Evolutionary conservation across 2,329 filamentous ascomycete genomes (phyloP), one percentile per base, ranked within the genome.

Genomic region (Ceratocystis eucalypticola): DNA sequence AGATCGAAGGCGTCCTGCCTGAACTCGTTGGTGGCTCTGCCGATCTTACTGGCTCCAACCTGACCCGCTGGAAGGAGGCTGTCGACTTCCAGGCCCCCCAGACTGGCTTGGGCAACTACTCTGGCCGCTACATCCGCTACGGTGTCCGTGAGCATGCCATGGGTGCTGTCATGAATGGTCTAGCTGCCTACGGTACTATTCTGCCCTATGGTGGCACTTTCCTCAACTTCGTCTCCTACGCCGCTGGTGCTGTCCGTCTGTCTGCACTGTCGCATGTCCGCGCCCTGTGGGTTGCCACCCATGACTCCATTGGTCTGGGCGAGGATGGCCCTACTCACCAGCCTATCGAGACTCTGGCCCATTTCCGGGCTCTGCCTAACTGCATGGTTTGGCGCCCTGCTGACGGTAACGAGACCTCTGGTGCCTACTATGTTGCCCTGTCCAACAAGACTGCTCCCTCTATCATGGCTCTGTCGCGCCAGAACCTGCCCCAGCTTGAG

Each of bases 381-480:
- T 89, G 88, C 83, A 96, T 97, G 90, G 93, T 97, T 74, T 97
- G 94, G 94, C 92, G 94, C 75, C 94, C 94, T 72, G 93, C 94
- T 73, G 94, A 97, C 75, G 93, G 93, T 74, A 97, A 97, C 82
- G 94, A 99, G 88, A 94, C 89, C 73, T 95, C 89, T 75, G 93
- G 91, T 74, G 93, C 94, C 72, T 99, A 97, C 86, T 97, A 97
- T 81, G 83, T 96, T 74, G 90, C 92, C 62, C 81, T 99, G 72
- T 96, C 89, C 71, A 88, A 90, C 73, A 90, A 91, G 80, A 82
- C 87, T 78, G 96, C 93, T 46, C 94, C 94, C 71, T 91, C 86
- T 77, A 94, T 99, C 78, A 80, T 99, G 72, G 94, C 94, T 67
- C 85, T 99, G 69, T 96, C 94, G 71, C 91, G 94, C 73, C 94